Evolutionary conservation across 148 eudicot genomes (phyloP), one percentile per base, ranked within the genome.

Genomic region (Linanthus parryae): DNA sequence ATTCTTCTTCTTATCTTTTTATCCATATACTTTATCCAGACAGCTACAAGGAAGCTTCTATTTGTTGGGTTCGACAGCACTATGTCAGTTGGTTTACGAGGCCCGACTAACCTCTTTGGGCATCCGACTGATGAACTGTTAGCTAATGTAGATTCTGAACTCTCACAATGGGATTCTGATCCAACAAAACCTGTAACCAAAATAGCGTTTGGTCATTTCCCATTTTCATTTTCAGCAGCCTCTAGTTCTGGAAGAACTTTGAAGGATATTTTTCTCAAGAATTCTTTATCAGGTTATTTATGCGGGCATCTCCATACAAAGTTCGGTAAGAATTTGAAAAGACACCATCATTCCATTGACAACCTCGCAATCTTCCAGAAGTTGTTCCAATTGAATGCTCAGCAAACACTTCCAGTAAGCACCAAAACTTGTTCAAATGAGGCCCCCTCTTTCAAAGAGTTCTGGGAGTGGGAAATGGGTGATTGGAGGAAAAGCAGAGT

Each of bases 381-480:
- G 40, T 34, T 63, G 30, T 24, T 86, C 51, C 94, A 86, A 70
- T 57, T 79, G 52, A 71, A 83, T 66, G 71, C 73, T 64, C 89
- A 75, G 48, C 30, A 20, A 22, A 48, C 40, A 48, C 57, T 59
- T 37, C 42, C 69, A 37, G 40, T 52, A 36, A 57, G 24, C 16
- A 19, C 31, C 42, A 27, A 29, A n/a, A 71, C 57, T 48, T 73
- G 78, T 64, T 57, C 78, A 20, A 59, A 57, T 61, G 63, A 44
- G 40, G 59, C 57, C 31, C 46, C 65, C 12, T 26, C 54, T 37
- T 13, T 56, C 50, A 57, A 71, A 48, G 95, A 76, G 57, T 91
- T 91, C 61, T 91, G 98, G 98, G 98, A 91, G 68, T 78, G 85
- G 94, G 95, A 91, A 67, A 86, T 86, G 89, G 97, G 95, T 44